These are phyloP conservation scores for Secale cereale DNA, from an alignment of 176 grass and related monocot genomes.

Conservation along the genomic window DNA sequence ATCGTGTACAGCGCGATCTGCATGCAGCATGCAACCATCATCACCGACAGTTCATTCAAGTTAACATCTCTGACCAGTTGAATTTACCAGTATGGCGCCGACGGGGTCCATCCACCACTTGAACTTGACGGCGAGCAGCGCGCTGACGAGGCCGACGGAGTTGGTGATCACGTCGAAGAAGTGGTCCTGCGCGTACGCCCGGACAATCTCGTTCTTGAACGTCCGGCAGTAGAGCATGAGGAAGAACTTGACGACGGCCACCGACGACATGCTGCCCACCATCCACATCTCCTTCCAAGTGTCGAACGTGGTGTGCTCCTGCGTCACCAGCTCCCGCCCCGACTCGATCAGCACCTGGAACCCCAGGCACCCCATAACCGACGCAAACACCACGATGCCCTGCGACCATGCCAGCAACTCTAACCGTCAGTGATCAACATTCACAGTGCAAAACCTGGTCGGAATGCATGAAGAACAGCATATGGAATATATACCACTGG, in stretches of 20 bases:
- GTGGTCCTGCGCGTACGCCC: conserved; percentile 86
- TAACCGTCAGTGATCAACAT: background rate
- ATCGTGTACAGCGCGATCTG: conserved; percentile 88
- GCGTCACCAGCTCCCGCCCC: conserved; percentile 49
- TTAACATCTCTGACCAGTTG: background rate
- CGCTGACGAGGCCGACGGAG: conserved; percentile 65
- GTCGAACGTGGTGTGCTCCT: conserved; percentile 57
- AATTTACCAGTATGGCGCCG: conserved; percentile 79
- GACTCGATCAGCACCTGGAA: conserved; percentile 89
- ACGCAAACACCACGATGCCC: conserved; percentile 95
- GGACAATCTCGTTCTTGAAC: conserved; percentile 90
- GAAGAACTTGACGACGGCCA: conserved; percentile 75
- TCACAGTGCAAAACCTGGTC: background rate
- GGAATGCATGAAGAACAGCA: background rate
- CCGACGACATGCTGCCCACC: conserved; percentile 79
- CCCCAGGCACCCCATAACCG: conserved; percentile 85
- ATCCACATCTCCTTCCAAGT: conserved; percentile 69
- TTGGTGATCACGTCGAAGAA: conserved; percentile 99
- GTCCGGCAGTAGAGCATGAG: conserved; percentile 89
- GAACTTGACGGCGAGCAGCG: conserved; percentile 57
- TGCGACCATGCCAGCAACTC: background rate
- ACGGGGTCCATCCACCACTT: conserved; percentile 95
- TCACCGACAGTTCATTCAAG: background rate
- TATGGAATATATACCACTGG: conserved; percentile 53
- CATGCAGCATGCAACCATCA: background rate